Evolutionary conservation across 345 rosid genomes (phyloP).

Genomic region (Diplotaxis tenuifolia): DNA sequence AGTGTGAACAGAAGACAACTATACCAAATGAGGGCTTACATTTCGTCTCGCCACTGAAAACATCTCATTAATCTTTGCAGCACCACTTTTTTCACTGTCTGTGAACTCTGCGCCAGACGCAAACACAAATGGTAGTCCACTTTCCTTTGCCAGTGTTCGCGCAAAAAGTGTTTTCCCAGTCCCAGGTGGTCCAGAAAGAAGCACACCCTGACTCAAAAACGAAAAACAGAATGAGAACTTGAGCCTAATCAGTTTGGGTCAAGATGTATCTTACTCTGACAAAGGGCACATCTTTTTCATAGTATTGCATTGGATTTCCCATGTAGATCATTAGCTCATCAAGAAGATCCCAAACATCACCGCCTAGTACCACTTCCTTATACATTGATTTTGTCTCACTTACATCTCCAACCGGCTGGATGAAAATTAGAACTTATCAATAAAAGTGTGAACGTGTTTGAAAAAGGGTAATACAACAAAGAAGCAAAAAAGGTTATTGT

Average conservation of each 20-base stretch:
- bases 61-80: constrained; percentile 90
- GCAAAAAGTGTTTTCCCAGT: constrained; percentile 99
- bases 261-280: constrained; percentile 67
- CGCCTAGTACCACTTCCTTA: constrained; percentile 93
- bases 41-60: constrained; percentile 88
- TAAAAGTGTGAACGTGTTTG: constrained; percentile 15
- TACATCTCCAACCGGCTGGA: constrained; percentile 90
- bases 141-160: constrained; percentile 86
- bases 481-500: constrained; percentile 3
- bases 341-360: constrained; percentile 98
- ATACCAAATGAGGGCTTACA: constrained; percentile 46
- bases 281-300: constrained; percentile 76
- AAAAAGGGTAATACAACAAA: constrained; percentile 1
- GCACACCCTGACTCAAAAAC: constrained; percentile 70
- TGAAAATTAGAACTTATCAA: constrained; percentile 24
- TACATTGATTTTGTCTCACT: constrained; percentile 86
- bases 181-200: constrained; percentile 98
- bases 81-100: constrained; percentile 89
- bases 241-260: constrained; percentile 15
- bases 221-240: neutral
- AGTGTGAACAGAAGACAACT: constrained; percentile 7
- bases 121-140: constrained; percentile 93
- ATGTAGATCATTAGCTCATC: constrained; percentile 95
- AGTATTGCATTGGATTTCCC: constrained; percentile 92
- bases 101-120: constrained; percentile 98